Evolutionary conservation across 2,329 filamentous ascomycete species (phyloP).

Genomic region (Colletotrichum limetticola): DNA sequence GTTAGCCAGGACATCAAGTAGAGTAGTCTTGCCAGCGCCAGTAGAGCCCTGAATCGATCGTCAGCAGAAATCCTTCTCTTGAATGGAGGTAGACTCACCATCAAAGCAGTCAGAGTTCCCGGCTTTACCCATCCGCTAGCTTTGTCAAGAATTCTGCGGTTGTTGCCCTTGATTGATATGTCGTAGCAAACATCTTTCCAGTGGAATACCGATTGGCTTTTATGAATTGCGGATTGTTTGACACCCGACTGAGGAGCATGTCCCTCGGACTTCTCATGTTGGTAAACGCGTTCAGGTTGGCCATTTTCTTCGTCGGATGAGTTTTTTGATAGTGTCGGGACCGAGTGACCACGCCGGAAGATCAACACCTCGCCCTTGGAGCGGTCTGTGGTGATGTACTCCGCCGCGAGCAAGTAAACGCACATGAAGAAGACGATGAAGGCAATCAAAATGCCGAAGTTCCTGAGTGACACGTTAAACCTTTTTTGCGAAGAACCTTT

Average conservation of each 20-base stretch:
- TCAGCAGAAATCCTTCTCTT: conserved; percentile 52
- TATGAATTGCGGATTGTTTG: conserved; percentile 33
- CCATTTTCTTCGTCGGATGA: not conserved
- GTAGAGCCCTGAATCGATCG: not conserved
- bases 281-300: not conserved
- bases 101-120: conserved; percentile 72
- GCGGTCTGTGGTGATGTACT: conserved; percentile 56
- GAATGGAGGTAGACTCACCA: conserved; percentile 72
- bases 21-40: conserved; percentile 57
- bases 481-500: not conserved
- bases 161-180: conserved; percentile 71
- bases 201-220: conserved; percentile 72
- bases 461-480: conserved; percentile 60
- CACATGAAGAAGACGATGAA: conserved; percentile 60
- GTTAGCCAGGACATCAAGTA: conserved; percentile 70
- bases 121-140: conserved; percentile 77
- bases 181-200: conserved; percentile 77
- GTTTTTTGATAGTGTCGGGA: not conserved
- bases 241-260: not conserved
- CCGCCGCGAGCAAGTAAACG: conserved; percentile 60
- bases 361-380: conserved; percentile 71
- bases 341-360: conserved; percentile 58
- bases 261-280: conserved; percentile 32
- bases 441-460: conserved; percentile 64
- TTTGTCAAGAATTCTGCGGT: conserved; percentile 70